These are phyloP conservation scores for Paulownia fortunei DNA, from an alignment of 257 asterid species.

Conservation along the genomic window DNA sequence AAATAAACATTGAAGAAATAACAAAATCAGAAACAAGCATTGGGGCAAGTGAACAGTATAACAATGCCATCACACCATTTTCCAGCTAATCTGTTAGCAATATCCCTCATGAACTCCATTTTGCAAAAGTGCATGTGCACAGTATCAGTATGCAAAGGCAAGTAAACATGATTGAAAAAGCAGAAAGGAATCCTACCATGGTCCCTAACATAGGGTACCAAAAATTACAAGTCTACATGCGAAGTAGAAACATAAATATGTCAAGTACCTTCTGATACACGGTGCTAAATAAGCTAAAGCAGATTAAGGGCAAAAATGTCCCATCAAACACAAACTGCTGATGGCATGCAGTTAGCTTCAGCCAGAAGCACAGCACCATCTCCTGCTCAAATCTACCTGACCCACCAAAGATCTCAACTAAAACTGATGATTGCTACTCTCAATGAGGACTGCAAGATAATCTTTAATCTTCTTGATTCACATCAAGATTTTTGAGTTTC, in stretches of 20 bases:
- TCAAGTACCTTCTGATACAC: constrained; percentile 39
- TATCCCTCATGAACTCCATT: background rate
- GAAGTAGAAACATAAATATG: constrained; percentile 19
- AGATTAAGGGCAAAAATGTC: constrained; percentile 31
- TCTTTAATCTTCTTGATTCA: constrained; percentile 52
- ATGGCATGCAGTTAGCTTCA: constrained; percentile 34
- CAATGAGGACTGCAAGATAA: constrained; percentile 12
- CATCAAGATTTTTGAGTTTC: constrained; percentile 72
- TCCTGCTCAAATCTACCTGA: constrained; percentile 17
- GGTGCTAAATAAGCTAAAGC: constrained; percentile 35
- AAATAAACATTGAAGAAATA: background rate
- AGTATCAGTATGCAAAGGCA: constrained; percentile 21
- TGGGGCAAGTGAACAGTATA: background rate
- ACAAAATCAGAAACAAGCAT: background rate
- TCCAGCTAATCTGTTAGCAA: background rate
- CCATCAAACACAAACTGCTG: constrained; percentile 32
- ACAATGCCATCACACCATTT: background rate
- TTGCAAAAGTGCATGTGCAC: background rate
- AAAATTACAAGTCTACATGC: constrained; percentile 29
- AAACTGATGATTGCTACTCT: constrained; percentile 30
- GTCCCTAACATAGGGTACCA: constrained; percentile 42
- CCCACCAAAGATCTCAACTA: constrained; percentile 32
- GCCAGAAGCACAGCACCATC: constrained; percentile 23
- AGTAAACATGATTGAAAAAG: constrained; percentile 4
- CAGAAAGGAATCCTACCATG: constrained; percentile 28